These are phyloP conservation scores for Candida tropicalis DNA, from an alignment of 1,139 yeast species.

Conservation along the genomic window DNA sequence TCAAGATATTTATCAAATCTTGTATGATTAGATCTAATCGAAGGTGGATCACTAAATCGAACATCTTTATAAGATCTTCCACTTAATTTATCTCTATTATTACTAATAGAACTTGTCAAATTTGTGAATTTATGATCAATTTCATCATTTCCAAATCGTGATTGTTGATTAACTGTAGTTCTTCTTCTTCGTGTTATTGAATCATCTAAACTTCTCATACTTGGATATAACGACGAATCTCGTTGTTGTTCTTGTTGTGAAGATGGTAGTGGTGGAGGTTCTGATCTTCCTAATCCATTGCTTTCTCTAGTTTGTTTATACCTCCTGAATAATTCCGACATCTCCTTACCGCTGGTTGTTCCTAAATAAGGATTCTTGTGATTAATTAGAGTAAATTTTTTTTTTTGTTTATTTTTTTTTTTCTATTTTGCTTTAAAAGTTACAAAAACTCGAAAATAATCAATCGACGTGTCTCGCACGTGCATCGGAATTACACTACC, in stretches of 20 bases:
- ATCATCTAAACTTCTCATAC: slow-evolving; percentile 2
- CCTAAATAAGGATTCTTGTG: neutral
- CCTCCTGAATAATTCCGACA: slow-evolving; percentile 15
- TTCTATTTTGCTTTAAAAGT: too few species aligned
- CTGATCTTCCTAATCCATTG: neutral
- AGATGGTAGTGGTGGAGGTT: slow-evolving; percentile 5
- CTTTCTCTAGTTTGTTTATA: slow-evolving; percentile 9
- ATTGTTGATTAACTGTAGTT: too few species aligned
- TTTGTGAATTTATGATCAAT: neutral
- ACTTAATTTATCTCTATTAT: neutral
- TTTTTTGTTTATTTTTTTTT: too few species aligned
- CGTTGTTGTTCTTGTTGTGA: slow-evolving; percentile 3
- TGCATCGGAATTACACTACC: too few species aligned
- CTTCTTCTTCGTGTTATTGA: neutral
- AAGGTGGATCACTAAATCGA: neutral
- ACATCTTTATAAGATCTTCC: neutral
- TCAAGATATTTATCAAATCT: slow-evolving; percentile 3
- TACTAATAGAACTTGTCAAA: neutral
- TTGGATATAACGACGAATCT: neutral
- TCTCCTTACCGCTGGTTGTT: too few species aligned
- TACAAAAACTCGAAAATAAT: too few species aligned
- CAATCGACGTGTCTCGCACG: too few species aligned
- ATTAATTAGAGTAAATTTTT: too few species aligned
- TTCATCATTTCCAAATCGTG: neutral
- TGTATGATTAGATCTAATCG: neutral